Conservation (phyloP, 2,329 filamentous ascomycete species). For the Periconia sp. region DNA sequence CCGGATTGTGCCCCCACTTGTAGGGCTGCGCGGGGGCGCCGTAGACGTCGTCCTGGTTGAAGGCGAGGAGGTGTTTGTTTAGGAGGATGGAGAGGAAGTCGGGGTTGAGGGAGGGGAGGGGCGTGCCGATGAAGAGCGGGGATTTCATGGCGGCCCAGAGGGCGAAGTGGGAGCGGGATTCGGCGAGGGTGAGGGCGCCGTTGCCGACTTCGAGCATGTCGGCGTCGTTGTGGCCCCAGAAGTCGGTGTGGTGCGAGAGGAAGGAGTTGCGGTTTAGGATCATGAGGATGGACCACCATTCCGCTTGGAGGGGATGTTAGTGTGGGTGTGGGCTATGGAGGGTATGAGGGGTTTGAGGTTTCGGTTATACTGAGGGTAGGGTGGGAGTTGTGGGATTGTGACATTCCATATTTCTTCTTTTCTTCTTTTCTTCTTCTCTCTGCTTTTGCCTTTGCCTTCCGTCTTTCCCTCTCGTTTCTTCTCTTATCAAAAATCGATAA, state of each 20-base stretch:
- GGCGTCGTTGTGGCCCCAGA: conserved; percentile 26
- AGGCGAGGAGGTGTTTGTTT: conserved; percentile 45
- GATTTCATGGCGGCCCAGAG: conserved; percentile 46
- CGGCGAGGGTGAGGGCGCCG: conserved; percentile 25
- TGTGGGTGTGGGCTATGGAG: neutral
- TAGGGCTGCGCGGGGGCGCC: conserved; percentile 45
- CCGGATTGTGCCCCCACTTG: conserved; percentile 53
- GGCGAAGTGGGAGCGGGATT: conserved; percentile 43
- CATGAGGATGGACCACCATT: conserved; percentile 22
- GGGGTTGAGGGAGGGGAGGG: conserved; percentile 39
- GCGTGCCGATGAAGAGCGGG: conserved; percentile 48
- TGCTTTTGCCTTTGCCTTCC: too few relatives aligned
- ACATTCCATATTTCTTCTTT: too few relatives aligned
- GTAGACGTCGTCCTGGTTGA: conserved; percentile 48
- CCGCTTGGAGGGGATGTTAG: neutral
- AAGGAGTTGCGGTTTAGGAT: conserved; percentile 25
- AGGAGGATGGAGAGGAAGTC: conserved; percentile 45
- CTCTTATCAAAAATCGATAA: neutral
- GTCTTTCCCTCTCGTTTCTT: neutral
- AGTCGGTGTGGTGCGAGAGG: conserved; percentile 18
- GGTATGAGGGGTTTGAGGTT: neutral
- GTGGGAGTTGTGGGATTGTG: too few relatives aligned
- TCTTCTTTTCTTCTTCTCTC: too few relatives aligned
- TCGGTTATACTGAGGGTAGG: too few relatives aligned
- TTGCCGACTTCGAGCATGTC: conserved; percentile 45